A percentile compares a stretch with the other conserved stretches of the same genome.
Conservation (phyloP, 305 asterid genomes). For the Rubia balearica region DNA sequence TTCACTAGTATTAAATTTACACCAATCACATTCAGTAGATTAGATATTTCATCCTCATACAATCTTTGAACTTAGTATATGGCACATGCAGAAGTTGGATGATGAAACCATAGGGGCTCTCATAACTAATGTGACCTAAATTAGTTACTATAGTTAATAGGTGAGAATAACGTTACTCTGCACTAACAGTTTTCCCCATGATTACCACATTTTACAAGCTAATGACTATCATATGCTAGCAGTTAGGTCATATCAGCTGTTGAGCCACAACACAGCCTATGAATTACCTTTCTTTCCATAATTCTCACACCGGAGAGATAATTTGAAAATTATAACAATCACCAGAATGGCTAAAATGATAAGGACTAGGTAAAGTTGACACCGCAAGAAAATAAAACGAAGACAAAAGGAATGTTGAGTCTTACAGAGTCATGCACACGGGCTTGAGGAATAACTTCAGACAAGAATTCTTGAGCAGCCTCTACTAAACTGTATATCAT, state of each 20-base stretch:
- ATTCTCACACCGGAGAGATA: background rate
- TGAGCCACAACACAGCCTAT: background rate
- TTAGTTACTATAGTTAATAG: background rate
- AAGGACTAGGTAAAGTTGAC: background rate
- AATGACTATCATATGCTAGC: background rate
- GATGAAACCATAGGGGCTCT: background rate
- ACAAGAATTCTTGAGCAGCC: conserved; percentile 98
- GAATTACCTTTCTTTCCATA: background rate
- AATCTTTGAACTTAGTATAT: background rate
- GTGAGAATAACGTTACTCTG: background rate
- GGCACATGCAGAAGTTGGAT: background rate
- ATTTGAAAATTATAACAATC: background rate
- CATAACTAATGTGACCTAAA: background rate
- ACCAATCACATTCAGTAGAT: background rate
- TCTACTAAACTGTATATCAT: conserved; percentile 97
- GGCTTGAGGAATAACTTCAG: conserved; percentile 73
- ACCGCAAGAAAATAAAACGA: background rate
- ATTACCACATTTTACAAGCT: background rate
- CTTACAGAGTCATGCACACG: conserved; percentile 54
- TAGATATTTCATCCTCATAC: conserved; percentile 2
- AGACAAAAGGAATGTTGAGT: background rate
- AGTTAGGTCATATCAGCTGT: background rate
- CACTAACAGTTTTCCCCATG: background rate
- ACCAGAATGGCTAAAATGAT: background rate
- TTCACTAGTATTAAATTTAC: background rate